Conservation (phyloP, 2,329 filamentous ascomycete genomes). For the Parastagonospora avenae region DNA sequence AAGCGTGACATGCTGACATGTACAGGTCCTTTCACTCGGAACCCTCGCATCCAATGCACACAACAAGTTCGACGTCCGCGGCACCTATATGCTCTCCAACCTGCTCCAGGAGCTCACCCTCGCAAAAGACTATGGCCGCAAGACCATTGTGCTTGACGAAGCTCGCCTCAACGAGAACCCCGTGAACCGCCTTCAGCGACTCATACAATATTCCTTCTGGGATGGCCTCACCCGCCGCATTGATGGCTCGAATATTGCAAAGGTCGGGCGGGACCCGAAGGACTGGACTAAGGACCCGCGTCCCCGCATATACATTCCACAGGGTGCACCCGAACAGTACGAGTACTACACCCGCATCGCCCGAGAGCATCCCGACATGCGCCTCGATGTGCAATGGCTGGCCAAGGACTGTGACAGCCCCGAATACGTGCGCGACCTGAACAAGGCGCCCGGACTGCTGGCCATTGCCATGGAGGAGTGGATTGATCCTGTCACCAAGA, state of each 20-base stretch:
- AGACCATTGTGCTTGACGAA: conserved; percentile 89
- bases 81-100: conserved; percentile 97
- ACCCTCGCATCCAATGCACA: conserved; percentile 85
- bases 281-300: conserved; percentile 91
- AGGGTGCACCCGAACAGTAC: conserved; percentile 81
- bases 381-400: conserved; percentile 83
- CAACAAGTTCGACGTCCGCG: conserved; percentile 87
- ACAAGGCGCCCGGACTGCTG: conserved; percentile 83
- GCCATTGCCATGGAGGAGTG: conserved; percentile 87
- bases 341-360: conserved; percentile 88
- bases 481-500: conserved; percentile 67
- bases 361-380: conserved; percentile 76
- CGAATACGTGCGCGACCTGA: conserved; percentile 81
- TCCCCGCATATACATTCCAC: conserved; percentile 89
- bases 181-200: conserved; percentile 80
- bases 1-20: conserved; percentile 26
- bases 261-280: conserved; percentile 88
- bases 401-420: conserved; percentile 74
- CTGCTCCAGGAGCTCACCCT: conserved; percentile 92
- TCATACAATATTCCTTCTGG: conserved; percentile 94
- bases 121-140: conserved; percentile 87
- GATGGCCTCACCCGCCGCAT: conserved; percentile 86
- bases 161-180: conserved; percentile 93
- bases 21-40: conserved; percentile 76
- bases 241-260: conserved; percentile 83